Conservation (phyloP, 1,284 basidiomycete species). For the Tilletiopsis washingtonensis region DNA sequence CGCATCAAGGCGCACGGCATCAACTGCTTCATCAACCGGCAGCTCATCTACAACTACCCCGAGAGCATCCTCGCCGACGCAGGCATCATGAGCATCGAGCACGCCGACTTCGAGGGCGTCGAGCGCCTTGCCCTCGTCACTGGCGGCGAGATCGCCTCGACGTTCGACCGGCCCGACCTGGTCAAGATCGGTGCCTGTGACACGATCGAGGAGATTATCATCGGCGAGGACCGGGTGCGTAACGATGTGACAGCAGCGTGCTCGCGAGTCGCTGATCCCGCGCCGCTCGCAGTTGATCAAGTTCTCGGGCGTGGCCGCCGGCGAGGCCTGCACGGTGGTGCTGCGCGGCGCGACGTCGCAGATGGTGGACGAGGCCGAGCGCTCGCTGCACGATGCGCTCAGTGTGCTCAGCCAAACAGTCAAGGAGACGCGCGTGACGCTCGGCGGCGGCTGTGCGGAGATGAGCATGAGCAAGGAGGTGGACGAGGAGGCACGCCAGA, state of each 20-base stretch:
- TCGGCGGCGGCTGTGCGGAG: constrained; percentile 94
- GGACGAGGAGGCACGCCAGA: constrained; percentile 74
- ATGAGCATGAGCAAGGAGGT: constrained; percentile 95
- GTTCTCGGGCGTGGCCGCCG: constrained; percentile 96
- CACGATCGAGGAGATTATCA: constrained; percentile 96
- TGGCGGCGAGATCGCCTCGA: constrained; percentile 93
- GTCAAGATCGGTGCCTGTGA: constrained; percentile 92
- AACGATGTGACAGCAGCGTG: background rate
- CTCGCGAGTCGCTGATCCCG: background rate
- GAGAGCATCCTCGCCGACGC: constrained; percentile 86
- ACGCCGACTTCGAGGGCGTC: constrained; percentile 98
- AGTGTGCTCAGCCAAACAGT: constrained; percentile 96
- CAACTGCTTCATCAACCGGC: constrained; percentile 96
- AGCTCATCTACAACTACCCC: constrained; percentile 99
- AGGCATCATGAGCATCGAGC: constrained; percentile 93
- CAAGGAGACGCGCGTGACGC: constrained; percentile 85
- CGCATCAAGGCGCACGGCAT: constrained; percentile 90
- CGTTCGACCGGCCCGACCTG: constrained; percentile 86
- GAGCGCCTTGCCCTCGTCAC: constrained; percentile 92
- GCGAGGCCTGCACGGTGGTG: constrained; percentile 97
- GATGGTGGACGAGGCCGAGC: constrained; percentile 98
- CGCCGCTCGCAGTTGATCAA: constrained; percentile 72
- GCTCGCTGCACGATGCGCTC: constrained; percentile 93
- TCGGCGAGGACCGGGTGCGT: constrained; percentile 91
- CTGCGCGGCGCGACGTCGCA: constrained; percentile 92